Evolutionary conservation across 2,329 filamentous ascomycete genomes (phyloP).

Genomic region (Venturia oleaginea): DNA sequence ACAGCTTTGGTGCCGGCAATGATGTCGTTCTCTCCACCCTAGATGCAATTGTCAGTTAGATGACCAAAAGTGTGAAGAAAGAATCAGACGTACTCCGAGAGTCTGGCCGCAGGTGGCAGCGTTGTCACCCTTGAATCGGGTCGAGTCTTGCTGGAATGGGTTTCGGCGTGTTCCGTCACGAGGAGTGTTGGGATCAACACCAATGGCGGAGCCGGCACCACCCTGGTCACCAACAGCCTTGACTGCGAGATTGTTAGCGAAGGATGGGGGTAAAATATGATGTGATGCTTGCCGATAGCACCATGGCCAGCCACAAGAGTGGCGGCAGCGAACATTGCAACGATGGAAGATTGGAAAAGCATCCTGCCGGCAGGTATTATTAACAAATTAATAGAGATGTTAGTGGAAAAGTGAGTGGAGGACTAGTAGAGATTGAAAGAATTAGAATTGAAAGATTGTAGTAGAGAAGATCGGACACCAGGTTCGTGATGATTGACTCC

Average conservation of each 20-base stretch:
- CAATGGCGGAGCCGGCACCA: constrained; percentile 41
- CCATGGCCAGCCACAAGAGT: constrained; percentile 52
- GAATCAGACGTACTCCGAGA: constrained; percentile 27
- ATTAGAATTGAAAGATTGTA: neutral
- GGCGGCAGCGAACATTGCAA: constrained; percentile 45
- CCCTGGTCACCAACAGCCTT: constrained; percentile 49
- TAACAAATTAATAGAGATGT: constrained; percentile 1
- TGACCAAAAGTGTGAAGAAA: neutral
- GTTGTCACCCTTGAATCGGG: constrained; percentile 48
- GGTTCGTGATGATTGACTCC: constrained; percentile 9
- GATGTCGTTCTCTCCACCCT: constrained; percentile 47
- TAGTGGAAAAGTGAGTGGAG: constrained; percentile 4
- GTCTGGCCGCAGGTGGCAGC: constrained; percentile 51
- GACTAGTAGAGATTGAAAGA: constrained; percentile 1
- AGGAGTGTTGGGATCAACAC: constrained; percentile 49
- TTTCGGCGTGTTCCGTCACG: constrained; percentile 51
- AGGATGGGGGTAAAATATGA: neutral
- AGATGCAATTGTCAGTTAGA: neutral
- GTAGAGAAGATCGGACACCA: constrained; percentile 10
- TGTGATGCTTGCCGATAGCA: constrained; percentile 35
- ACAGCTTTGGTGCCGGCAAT: constrained; percentile 49
- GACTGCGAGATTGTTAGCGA: constrained; percentile 21
- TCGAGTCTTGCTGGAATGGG: constrained; percentile 57
- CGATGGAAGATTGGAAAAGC: constrained; percentile 33
- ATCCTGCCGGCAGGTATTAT: constrained; percentile 24